These are phyloP conservation scores for Piper betle DNA, from an alignment of 164 flowering plant species.

Conservation along the genomic window DNA sequence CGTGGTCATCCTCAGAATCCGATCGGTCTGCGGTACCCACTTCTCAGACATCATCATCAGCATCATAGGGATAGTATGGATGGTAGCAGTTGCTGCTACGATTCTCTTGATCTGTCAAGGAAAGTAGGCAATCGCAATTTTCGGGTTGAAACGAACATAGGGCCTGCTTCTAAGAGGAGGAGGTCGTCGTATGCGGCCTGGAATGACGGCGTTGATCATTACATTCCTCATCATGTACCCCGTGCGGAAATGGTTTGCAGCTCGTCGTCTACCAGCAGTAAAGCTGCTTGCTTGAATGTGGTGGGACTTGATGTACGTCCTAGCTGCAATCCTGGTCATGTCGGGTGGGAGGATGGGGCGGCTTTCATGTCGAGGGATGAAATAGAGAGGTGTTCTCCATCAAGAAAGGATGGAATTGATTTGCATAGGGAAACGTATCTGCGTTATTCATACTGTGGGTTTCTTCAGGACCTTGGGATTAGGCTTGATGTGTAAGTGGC, in stretches of 20 bases:
- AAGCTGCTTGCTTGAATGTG: slow-evolving; percentile 4
- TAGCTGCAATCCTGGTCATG: too few relatives aligned
- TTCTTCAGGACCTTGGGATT: slow-evolving; percentile 78
- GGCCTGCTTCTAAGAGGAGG: slow-evolving; percentile 47
- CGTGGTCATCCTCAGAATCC: not conserved
- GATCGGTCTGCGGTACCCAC: not conserved
- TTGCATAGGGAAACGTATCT: slow-evolving; percentile 55
- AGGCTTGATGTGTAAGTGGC: slow-evolving; percentile 71
- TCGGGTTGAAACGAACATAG: slow-evolving; percentile 12
- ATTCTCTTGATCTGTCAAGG: slow-evolving; percentile 10
- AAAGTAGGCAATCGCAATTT: slow-evolving; percentile 17
- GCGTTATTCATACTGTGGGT: slow-evolving; percentile 87
- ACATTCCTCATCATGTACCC: slow-evolving; percentile 7
- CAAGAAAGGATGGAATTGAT: slow-evolving; percentile 96
- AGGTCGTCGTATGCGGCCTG: slow-evolving; percentile 34
- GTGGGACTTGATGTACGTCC: too few relatives aligned
- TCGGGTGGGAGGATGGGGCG: slow-evolving; percentile 23
- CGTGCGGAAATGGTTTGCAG: slow-evolving; percentile 10
- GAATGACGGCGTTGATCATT: slow-evolving; percentile 27
- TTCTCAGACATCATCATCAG: not conserved
- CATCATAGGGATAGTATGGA: not conserved
- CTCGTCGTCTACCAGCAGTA: slow-evolving; percentile 22
- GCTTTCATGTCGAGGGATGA: slow-evolving; percentile 75
- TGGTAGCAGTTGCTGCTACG: not conserved
- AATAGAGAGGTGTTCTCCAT: slow-evolving; percentile 81